Evolutionary conservation across 208 protist genomes (phyloP).

Genomic region (Vickermania ingenoplastis): DNA sequence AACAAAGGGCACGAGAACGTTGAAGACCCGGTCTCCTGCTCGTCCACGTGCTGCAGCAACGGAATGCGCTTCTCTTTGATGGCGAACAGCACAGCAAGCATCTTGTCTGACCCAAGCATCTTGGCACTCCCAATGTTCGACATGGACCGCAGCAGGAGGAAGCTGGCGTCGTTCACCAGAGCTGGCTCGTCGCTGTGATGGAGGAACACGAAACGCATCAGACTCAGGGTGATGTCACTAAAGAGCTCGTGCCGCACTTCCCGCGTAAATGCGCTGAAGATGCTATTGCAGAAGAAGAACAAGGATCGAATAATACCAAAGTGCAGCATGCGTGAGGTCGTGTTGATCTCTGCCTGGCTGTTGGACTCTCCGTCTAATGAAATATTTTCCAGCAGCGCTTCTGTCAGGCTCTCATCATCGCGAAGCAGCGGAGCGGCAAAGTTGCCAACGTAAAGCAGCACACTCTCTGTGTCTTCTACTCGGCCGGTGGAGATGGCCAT

Average conservation of each 20-base stretch:
- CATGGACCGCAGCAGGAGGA: slow-evolving; percentile 47
- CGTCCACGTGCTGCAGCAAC: slow-evolving; percentile 14
- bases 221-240: slow-evolving; percentile 49
- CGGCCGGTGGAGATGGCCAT: slow-evolving; percentile 57
- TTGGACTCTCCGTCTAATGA: slow-evolving; percentile 21
- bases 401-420: slow-evolving; percentile 44
- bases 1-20: background rate
- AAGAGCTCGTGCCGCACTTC: background rate
- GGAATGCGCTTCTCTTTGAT: slow-evolving; percentile 43
- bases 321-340: slow-evolving; percentile 29
- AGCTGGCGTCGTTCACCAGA: slow-evolving; percentile 67
- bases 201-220: slow-evolving; percentile 68
- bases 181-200: slow-evolving; percentile 60
- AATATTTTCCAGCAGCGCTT: slow-evolving; percentile 56
- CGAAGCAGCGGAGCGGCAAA: slow-evolving; percentile 61
- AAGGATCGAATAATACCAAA: slow-evolving; percentile 64
- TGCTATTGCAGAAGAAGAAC: slow-evolving; percentile 78
- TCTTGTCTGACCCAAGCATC: slow-evolving; percentile 45
- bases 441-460: slow-evolving; percentile 38
- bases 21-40: slow-evolving; percentile 4
- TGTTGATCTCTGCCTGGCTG: background rate
- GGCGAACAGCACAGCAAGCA: slow-evolving; percentile 39
- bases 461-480: slow-evolving; percentile 19
- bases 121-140: slow-evolving; percentile 33
- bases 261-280: slow-evolving; percentile 26